Evolutionary conservation across 1,139 yeast genomes (phyloP), one percentile per base, ranked within the genome.

Genomic region (Dujonia santamariae): DNA sequence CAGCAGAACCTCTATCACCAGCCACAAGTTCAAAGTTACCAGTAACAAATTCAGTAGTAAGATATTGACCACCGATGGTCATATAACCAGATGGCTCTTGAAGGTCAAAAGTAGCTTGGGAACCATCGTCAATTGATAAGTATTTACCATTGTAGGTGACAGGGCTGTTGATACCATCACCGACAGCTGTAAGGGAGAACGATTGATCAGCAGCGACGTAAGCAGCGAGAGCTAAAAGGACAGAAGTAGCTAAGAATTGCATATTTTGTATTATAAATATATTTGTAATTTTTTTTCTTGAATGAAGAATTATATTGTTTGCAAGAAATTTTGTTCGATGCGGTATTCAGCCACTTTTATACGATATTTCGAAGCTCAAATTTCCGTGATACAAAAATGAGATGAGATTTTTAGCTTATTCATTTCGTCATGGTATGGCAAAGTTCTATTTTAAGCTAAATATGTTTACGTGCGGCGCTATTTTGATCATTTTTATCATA

Each of bases 51-150:
- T 42, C 29, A 19, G 50, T 37, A 17, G 36, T 34, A 27, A 58
- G 45, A 37, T 50, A 48, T 34, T 48, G 31, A 19, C 53, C 59
- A 28, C 40, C 48, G 30, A 48, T 46, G 17, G 41, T 28, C 27
- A 57, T 44, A 45, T 43, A 56, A 15, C 65, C 66, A 37, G 54
- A 45, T 31, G 67, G 66, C 38, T 59, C 60, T 31, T 48, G 45
- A 45, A 62, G 59, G 37, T 40, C 37, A 40, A 59, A 47, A 30
- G 47, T 37, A 28, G 50, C 52, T 24, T 50, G 36, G 7, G 29
- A 37, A 30, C 54, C 58, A 12, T 45, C 45, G 14, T 46, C 45
- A 24, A 54, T 46, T 25, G 44, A 43, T 26, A 53, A 37, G n/a
- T 34, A 35, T 35, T 42, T 38, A 28, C 41, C 50, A 29, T 36